Evolutionary conservation across 352 stramenopile genomes (phyloP).

Genomic region (Aphanomyces euteiches): DNA sequence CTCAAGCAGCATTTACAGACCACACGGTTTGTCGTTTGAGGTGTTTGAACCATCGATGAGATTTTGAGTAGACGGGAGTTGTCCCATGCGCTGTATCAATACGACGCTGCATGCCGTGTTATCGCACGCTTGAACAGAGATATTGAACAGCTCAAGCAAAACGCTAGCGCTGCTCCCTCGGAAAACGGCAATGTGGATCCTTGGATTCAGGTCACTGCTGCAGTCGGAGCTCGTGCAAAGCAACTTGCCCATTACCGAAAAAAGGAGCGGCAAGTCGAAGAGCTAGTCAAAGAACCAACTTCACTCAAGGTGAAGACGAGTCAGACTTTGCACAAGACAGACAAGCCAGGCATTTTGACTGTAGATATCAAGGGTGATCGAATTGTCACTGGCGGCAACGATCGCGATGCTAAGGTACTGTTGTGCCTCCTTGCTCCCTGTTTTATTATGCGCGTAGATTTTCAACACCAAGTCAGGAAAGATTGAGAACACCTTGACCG

Average conservation of each 20-base stretch:
- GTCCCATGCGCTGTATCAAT: slow-evolving; percentile 93
- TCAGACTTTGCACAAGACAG: slow-evolving; percentile 67
- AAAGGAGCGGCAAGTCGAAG: slow-evolving; percentile 48
- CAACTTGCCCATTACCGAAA: slow-evolving; percentile 66
- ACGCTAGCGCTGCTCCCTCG: too few relatives aligned
- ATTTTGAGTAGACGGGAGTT: slow-evolving; percentile 69
- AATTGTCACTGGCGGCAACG: slow-evolving; percentile 71
- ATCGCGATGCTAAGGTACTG: slow-evolving; percentile 64
- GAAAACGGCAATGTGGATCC: slow-evolving; percentile 34
- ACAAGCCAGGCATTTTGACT: slow-evolving; percentile 61
- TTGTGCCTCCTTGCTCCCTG: neutral
- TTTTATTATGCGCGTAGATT: slow-evolving; percentile 32
- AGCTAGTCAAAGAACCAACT: slow-evolving; percentile 36
- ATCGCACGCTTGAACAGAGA: slow-evolving; percentile 89
- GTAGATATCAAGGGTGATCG: slow-evolving; percentile 55
- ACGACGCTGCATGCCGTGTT: slow-evolving; percentile 94
- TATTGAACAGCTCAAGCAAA: slow-evolving; percentile 45
- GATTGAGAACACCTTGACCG: slow-evolving; percentile 66
- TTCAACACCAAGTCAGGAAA: slow-evolving; percentile 72
- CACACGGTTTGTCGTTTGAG: slow-evolving; percentile 48
- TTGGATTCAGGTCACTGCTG: slow-evolving; percentile 23
- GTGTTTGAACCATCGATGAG: neutral
- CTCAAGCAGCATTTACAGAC: slow-evolving; percentile 92
- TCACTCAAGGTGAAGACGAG: slow-evolving; percentile 44
- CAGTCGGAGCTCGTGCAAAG: slow-evolving; percentile 48